Percentiles rank a stretch among this genome's conserved stretches.
Evolutionary conservation across 371 early-diverging fungal genomes (phyloP).

Genomic region (Syncephalastrum monosporum): DNA sequence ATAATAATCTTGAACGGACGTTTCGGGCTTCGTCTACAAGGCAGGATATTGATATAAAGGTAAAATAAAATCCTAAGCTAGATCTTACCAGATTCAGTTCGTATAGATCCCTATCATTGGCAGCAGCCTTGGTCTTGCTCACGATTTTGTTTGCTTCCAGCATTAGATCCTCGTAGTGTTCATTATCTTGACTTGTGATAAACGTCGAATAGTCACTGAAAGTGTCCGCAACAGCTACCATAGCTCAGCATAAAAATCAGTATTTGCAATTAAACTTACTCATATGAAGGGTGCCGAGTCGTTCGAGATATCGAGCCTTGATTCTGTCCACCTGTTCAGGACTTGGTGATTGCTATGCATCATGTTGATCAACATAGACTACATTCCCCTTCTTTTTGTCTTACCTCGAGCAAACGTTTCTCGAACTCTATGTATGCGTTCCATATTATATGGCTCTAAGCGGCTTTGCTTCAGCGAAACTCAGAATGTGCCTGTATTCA

Average conservation of each 20-base stretch:
- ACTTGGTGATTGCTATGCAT: slow-evolving; percentile 1
- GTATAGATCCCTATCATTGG: slow-evolving; percentile 45
- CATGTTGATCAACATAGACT: background rate
- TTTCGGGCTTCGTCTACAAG: background rate
- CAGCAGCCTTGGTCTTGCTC: slow-evolving; percentile 44
- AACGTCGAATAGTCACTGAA: slow-evolving; percentile 68
- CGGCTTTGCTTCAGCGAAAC: background rate
- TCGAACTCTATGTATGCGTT: slow-evolving; percentile 55
- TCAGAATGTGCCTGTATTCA: background rate
- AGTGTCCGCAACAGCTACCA: slow-evolving; percentile 56
- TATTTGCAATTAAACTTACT: slow-evolving; percentile 19
- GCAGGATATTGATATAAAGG: no score
- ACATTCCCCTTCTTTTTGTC: background rate
- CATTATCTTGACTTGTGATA: slow-evolving; percentile 52
- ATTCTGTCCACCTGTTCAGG: slow-evolving; percentile 27
- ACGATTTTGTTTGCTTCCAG: slow-evolving; percentile 50
- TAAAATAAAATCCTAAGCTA: no score
- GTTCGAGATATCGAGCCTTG: slow-evolving; percentile 38
- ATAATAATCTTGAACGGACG: slow-evolving; percentile 20
- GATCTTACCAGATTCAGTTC: slow-evolving; percentile 54
- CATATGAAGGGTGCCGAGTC: slow-evolving; percentile 52
- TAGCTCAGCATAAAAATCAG: background rate
- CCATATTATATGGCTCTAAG: slow-evolving; percentile 61
- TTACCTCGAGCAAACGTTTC: slow-evolving; percentile 30
- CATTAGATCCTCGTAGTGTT: slow-evolving; percentile 61